A percentile compares a stretch with the other conserved stretches of the same genome.
These are phyloP conservation scores for Beauveria brongniartii DNA, from an alignment of 2,329 filamentous ascomycete genomes.

Conservation along the genomic window DNA sequence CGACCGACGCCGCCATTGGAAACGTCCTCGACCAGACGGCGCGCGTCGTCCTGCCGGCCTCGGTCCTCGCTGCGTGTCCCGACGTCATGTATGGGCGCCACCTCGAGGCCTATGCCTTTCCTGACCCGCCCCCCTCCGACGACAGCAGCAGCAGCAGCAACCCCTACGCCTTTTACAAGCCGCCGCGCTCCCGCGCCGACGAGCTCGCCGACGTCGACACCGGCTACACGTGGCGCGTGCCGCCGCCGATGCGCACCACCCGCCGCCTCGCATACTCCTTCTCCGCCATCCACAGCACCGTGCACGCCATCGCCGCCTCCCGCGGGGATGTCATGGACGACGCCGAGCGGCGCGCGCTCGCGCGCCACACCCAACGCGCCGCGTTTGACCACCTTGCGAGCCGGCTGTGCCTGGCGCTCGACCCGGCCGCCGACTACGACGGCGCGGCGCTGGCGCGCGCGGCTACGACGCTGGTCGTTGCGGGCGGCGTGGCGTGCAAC, in stretches of 20 bases:
- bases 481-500: conserved; percentile 88
- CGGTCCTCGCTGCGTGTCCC: conserved; percentile 43
- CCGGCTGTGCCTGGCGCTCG: conserved; percentile 62
- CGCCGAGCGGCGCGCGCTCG: conserved; percentile 60
- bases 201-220: conserved; percentile 41
- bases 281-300: conserved; percentile 53
- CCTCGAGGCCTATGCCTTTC: conserved; percentile 73
- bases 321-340: conserved; percentile 33
- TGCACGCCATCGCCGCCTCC: conserved; percentile 33
- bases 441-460: conserved; percentile 15
- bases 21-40: conserved; percentile 85
- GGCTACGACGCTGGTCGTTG: conserved; percentile 64
- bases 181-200: conserved; percentile 49
- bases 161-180: conserved; percentile 42
- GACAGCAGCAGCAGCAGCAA: conserved; percentile 16
- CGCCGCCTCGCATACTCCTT: conserved; percentile 64
- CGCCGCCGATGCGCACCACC: conserved; percentile 54
- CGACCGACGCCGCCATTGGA: conserved; percentile 77
- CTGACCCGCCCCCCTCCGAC: conserved; percentile 4
- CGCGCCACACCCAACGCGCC: conserved; percentile 65
- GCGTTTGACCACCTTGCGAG: conserved; percentile 82
- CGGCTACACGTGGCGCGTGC: conserved; percentile 53
- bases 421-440: conserved; percentile 10
- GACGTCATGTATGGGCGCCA: conserved; percentile 73
- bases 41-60: conserved; percentile 61